These are phyloP conservation scores for Chrysoporthe puriensis DNA, from an alignment of 2,329 filamentous ascomycete genomes.

Conservation along the genomic window DNA sequence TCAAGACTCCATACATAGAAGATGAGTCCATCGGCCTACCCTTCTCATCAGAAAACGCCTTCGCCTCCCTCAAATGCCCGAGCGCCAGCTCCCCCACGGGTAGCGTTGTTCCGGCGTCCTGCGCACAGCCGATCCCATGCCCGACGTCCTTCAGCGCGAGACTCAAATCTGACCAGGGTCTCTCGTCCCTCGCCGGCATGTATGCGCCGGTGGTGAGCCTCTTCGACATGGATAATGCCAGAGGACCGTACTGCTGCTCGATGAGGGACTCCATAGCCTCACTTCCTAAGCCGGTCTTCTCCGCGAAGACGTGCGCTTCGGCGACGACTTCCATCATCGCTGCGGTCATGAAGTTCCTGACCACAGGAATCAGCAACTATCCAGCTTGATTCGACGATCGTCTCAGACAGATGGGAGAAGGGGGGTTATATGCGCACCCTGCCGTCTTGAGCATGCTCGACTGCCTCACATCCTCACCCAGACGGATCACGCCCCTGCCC, in stretches of 20 bases:
- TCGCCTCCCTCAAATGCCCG: constrained; percentile 48
- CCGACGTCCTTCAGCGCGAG: constrained; percentile 57
- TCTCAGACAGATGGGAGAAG: no score
- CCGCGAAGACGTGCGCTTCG: constrained; percentile 54
- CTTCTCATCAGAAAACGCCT: constrained; percentile 43
- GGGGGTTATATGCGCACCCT: constrained; percentile 66
- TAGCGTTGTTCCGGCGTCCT: constrained; percentile 43
- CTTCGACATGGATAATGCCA: constrained; percentile 43
- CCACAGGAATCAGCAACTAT: not conserved
- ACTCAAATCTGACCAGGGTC: constrained; percentile 52
- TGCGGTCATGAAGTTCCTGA: constrained; percentile 52
- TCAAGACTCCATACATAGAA: constrained; percentile 53
- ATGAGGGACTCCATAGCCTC: constrained; percentile 48
- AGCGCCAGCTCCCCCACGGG: constrained; percentile 48
- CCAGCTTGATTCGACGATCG: not conserved
- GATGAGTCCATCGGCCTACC: constrained; percentile 51
- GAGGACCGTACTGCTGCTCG: constrained; percentile 43
- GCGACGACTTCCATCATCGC: constrained; percentile 55
- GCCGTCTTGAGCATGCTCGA: constrained; percentile 53
- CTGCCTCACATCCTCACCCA: constrained; percentile 47
- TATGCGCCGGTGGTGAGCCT: constrained; percentile 45
- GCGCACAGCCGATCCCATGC: constrained; percentile 50
- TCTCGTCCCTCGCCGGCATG: constrained; percentile 38
- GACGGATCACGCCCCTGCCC: constrained; percentile 46
- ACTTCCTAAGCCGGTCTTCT: constrained; percentile 46